Evolutionary conservation across 1,284 basidiomycete genomes (phyloP), one percentile per base, ranked within the genome.

Genomic region (Fomitopsis schrenkii): DNA sequence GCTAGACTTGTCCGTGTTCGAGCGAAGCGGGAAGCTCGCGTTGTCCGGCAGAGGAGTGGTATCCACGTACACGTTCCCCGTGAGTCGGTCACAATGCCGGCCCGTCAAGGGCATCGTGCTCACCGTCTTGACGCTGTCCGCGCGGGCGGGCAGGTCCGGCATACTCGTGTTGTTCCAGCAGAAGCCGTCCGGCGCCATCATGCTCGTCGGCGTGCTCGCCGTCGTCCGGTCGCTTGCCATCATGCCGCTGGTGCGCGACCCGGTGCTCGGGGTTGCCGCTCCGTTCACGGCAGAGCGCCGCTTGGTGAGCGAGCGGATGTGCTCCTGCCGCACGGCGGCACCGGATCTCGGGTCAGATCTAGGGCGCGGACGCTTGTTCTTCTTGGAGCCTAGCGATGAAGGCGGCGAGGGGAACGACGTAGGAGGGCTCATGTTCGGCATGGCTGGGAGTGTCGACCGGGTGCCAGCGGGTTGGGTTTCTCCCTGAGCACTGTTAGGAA

Each of bases 61-160:
- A 36, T 36, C 52, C 17, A 40, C n/a, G 3, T 36, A 54, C 35
- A 54, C 52, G 52, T 54, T 36, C n/a, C 52, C 52, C 26, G 17
- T 28, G 19, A 54, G n/a, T 17, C 52, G 33, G 14, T 54, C 36
- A 19, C 33, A 40, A 17, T 15, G 4, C n/a, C 52, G 33, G 5
- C 52, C 52, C n/a, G 28, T 35, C 33, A 54, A 22, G 17, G 52
- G 35, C 38, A 50, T 59, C 56, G 56, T 36, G 33, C n/a, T 45
- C 9, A 61, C 22, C 46, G 59, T 61, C 48, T 52, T 57, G n/a
- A 61, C 55, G 59, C 59, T 61, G 55, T 61, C 59, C 30, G 59
- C 55, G 14, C 59, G 59, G 2, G 59, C 59, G 7, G 59, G 59
- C 22, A 61, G 55, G 46, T 57, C 35, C n/a, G 59, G 59, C 45